Base-by-base conservation (phyloP, 2,329 filamentous ascomycete genomes). In the Penicillium sp. region DNA sequence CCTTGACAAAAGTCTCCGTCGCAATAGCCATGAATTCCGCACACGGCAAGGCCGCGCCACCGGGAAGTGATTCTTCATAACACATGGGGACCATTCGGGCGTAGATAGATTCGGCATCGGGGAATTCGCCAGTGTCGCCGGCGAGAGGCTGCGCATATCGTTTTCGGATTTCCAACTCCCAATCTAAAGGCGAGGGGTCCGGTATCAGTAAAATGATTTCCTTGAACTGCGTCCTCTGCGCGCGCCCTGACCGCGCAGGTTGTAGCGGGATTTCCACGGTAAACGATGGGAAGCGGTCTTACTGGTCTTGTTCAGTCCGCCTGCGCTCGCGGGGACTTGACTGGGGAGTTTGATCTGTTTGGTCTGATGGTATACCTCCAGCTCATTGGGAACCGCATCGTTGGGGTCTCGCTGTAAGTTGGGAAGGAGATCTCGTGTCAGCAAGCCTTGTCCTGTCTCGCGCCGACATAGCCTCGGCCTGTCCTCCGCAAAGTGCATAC, bases 271-370 rank as follows among this genome's bases (percentile, higher is more conserved):
- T 19, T 42, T 35, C 35, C 53, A 56, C 30, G 33, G 40, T 59
- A 26, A 37, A 35, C 5, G 28, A 4, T 12, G 24, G 42, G 30
- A 79, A 22, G 53, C 19, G 15, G 10, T 42, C 88, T 74, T 82
- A 92, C 90, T 87, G 38, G 85, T 96, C 83, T 94, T 92, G 68
- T 91, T 93, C 50, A 94, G 84, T 22, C 90, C 90, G 30, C 88
- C 89, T 26, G 89, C 89, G 72, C 88, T 88, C 30, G 88, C 84
- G 28, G 89, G 88, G 9, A 88, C 85, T 60, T 91, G 86, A 33
- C 89, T 84, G 30, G 84, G 82, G 49, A 83, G 73, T 69, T 83
- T 84, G 58, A 83, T 82, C 60, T 80, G 78, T 60, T 80, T 80
- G 10, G 80, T 80, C 28, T 75, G 69, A 45, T 82, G 76, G 55